Evolutionary conservation across 257 asterid genomes (phyloP), one percentile per base, ranked within the genome.

Genomic region (Striga asiatica): DNA sequence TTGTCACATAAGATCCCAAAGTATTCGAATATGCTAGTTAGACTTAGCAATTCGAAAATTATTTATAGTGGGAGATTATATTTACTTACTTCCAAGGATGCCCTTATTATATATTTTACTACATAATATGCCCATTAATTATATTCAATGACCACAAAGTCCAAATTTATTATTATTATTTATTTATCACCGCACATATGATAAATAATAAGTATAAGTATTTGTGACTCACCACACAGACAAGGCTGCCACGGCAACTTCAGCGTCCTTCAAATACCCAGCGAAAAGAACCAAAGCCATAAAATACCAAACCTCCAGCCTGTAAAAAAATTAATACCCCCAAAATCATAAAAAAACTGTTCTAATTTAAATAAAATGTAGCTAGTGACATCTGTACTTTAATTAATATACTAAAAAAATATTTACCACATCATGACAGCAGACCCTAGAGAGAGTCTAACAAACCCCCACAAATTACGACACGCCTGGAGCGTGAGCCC

Each of bases 341-440:
- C 6, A 5, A 32, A 6, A 31, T n/a, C n/a, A n/a, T n/a, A n/a
- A n/a, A n/a, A n/a, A n/a, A n/a, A n/a, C n/a, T n/a, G n/a, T n/a
- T n/a, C n/a, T n/a, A n/a, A n/a, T n/a, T n/a, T n/a, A n/a, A n/a
- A n/a, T n/a, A 11, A 3, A 31, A 11, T 31, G 2, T 31, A 11
- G 10, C 37, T 31, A 31, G 1, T 31, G 6, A 31, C 10, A 5
- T 5, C 5, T 3, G 35, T 29, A 29, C 6, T 7, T 29, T 1
- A 29, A 29, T 29, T 10, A 29, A 29, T 5, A 29, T 29, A 7
- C 1, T 29, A 29, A 3, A 5, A 5, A 29, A 29, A 29, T 29
- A 29, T 7, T 66, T 4, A 78, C 86, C 86, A 78, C 7, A 78
- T 58, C 85, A 81, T 78, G 0, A 81, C 62, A 1, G 83, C 89